These are phyloP conservation scores for Neoconidiobolus thromboides DNA, from an alignment of 371 early-diverging fungal species.

Conservation along the genomic window DNA sequence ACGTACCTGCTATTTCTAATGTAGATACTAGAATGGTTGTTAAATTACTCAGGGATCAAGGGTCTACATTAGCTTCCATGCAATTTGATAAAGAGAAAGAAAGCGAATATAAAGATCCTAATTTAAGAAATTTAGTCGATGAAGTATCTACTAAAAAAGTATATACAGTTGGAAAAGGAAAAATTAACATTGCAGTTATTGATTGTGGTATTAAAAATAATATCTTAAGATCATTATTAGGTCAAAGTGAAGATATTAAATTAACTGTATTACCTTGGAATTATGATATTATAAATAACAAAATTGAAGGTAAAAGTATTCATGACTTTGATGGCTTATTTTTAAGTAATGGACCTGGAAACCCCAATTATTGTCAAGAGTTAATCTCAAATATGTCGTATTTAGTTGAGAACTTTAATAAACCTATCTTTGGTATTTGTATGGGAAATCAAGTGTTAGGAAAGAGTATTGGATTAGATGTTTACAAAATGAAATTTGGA, in stretches of 20 bases:
- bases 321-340: constrained; percentile 71
- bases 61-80: constrained; percentile 49
- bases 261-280: constrained; percentile 67
- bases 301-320: constrained; percentile 10
- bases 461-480: constrained; percentile 64
- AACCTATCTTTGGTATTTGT: constrained; percentile 92
- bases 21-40: constrained; percentile 88
- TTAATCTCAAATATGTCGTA: constrained; percentile 46
- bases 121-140: constrained; percentile 55
- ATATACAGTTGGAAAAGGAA: constrained; percentile 55
- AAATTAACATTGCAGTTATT: constrained; percentile 49
- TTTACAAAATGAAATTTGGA: constrained; percentile 74
- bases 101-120: constrained; percentile 49
- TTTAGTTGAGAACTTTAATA: constrained; percentile 34
- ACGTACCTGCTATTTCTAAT: constrained; percentile 78
- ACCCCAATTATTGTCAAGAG: constrained; percentile 42
- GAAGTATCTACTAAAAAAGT: constrained; percentile 46
- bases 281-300: constrained; percentile 28
- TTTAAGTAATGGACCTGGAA: constrained; percentile 87
- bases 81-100: background rate
- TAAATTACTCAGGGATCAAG: constrained; percentile 61
- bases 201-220: constrained; percentile 91
- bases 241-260: constrained; percentile 52
- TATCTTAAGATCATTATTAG: constrained; percentile 64
- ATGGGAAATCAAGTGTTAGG: constrained; percentile 89